phyloP scores from a whole-genome alignment of 768 basidiomycete genomes.

The Macrolepiota dolichaula region DNA sequence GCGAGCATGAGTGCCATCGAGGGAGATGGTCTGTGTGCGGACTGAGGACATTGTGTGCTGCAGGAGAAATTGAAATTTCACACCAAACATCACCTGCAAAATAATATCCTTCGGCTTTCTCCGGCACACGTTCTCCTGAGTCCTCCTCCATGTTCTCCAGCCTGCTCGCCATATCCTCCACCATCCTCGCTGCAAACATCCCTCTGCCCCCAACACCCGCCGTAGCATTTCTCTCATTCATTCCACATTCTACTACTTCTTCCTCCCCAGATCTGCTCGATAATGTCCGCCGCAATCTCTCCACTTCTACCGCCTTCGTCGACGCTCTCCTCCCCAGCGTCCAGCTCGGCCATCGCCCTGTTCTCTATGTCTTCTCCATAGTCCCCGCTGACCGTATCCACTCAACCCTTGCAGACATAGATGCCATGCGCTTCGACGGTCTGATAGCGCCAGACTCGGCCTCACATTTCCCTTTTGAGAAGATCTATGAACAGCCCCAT shows the following conservation, averaged over 20 bases:
- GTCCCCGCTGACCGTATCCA: slow-evolving; percentile 21
- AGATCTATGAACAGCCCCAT: slow-evolving; percentile 16
- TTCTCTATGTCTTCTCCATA: slow-evolving; percentile 59
- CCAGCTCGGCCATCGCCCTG: slow-evolving; percentile 38
- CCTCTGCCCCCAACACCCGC: slow-evolving; percentile 37
- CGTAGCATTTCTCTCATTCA: slow-evolving; percentile 46
- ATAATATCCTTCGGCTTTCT: slow-evolving; percentile 19
- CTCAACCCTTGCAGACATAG: slow-evolving; percentile 21
- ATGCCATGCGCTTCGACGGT: slow-evolving; percentile 41
- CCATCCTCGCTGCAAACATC: slow-evolving; percentile 24
- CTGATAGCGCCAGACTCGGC: slow-evolving; percentile 26
- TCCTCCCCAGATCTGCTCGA: slow-evolving; percentile 46
- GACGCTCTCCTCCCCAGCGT: slow-evolving; percentile 52
- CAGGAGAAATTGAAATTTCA: slow-evolving; percentile 18
- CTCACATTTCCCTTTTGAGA: slow-evolving; percentile 2
- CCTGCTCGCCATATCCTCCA: background rate
- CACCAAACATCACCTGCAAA: slow-evolving; percentile 12
- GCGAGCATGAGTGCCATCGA: slow-evolving; percentile 78
- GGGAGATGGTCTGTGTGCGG: slow-evolving; percentile 75
- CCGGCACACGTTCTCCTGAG: slow-evolving; percentile 12
- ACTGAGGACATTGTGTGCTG: slow-evolving; percentile 58
- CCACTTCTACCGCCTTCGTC: slow-evolving; percentile 38
- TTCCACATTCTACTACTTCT: slow-evolving; percentile 16
- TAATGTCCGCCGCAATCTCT: slow-evolving; percentile 46
- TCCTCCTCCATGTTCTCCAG: slow-evolving; percentile 3